Evolutionary conservation across 2,329 filamentous ascomycete genomes (phyloP).

Genomic region (Paramyrothecium roridum): DNA sequence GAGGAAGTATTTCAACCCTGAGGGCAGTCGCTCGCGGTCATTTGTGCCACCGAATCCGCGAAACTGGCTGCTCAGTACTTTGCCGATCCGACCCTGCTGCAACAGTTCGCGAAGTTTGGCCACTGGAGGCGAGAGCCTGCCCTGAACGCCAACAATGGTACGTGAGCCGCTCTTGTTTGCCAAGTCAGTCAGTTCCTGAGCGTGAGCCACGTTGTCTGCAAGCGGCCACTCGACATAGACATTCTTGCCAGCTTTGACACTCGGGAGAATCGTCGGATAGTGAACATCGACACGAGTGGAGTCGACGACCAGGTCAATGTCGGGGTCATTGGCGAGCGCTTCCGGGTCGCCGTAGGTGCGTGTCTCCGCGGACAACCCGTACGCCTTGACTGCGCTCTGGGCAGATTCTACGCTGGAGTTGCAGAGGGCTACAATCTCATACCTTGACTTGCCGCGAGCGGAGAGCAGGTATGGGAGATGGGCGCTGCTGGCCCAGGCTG

Average conservation of each 20-base stretch:
- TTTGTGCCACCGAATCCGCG: conserved; percentile 32
- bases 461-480: conserved; percentile 60
- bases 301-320: conserved; percentile 54
- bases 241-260: conserved; percentile 47
- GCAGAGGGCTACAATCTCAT: conserved; percentile 47
- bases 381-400: conserved; percentile 36
- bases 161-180: conserved; percentile 27
- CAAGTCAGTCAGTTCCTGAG: conserved; percentile 34
- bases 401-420: conserved; percentile 47
- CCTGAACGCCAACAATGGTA: conserved; percentile 50
- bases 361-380: conserved; percentile 34
- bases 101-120: conserved; percentile 43
- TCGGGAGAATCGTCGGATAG: conserved; percentile 38
- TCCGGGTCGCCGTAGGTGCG: conserved; percentile 49
- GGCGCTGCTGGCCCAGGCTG: conserved; percentile 51
- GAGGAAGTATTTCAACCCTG: conserved; percentile 43
- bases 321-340: conserved; percentile 42
- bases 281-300: conserved; percentile 53
- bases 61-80: conserved; percentile 48
- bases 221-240: conserved; percentile 60
- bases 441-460: conserved; percentile 36
- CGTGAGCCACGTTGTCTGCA: conserved; percentile 37
- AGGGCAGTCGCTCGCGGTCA: conserved; percentile 24
- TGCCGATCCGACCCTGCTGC: conserved; percentile 42
- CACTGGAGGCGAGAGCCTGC: conserved; percentile 39